Percentiles rank a stretch among this genome's conserved stretches.
Evolutionary conservation across 2,329 filamentous ascomycete species (phyloP).

Genomic region (Fusarium paranaense): DNA sequence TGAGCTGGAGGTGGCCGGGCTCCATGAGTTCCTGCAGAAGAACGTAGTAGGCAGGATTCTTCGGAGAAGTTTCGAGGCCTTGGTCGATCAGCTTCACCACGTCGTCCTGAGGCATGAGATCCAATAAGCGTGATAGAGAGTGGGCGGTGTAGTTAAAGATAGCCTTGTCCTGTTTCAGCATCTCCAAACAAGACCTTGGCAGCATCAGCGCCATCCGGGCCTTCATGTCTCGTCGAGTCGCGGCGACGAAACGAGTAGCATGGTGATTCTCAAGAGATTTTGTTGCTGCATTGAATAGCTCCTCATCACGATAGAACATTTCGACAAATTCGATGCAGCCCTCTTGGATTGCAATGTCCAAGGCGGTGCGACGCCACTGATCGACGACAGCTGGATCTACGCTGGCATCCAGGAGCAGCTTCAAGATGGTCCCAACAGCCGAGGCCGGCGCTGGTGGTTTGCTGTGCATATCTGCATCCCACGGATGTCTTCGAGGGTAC

Average conservation of each 20-base stretch:
- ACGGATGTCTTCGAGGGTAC: background rate
- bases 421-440: slow-evolving; percentile 8
- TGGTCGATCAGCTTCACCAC: background rate
- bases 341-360: slow-evolving; percentile 26
- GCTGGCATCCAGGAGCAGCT: slow-evolving; percentile 17
- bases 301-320: slow-evolving; percentile 13
- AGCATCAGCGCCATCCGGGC: slow-evolving; percentile 23
- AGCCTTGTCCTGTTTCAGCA: background rate
- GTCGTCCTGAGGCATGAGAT: slow-evolving; percentile 10
- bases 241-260: background rate
- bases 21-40: slow-evolving; percentile 13
- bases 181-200: slow-evolving; percentile 1
- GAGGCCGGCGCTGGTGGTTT: background rate
- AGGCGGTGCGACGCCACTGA: background rate
- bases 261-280: background rate
- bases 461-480: background rate
- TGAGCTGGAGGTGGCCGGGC: slow-evolving; percentile 3
- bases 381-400: background rate
- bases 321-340: slow-evolving; percentile 20
- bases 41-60: background rate
- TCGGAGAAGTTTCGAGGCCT: background rate
- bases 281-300: slow-evolving; percentile 13
- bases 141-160: background rate
- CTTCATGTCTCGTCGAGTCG: background rate
- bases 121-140: background rate